These are phyloP conservation scores for Citrus inodora DNA, from an alignment of 345 rosid species.

Conservation along the genomic window DNA sequence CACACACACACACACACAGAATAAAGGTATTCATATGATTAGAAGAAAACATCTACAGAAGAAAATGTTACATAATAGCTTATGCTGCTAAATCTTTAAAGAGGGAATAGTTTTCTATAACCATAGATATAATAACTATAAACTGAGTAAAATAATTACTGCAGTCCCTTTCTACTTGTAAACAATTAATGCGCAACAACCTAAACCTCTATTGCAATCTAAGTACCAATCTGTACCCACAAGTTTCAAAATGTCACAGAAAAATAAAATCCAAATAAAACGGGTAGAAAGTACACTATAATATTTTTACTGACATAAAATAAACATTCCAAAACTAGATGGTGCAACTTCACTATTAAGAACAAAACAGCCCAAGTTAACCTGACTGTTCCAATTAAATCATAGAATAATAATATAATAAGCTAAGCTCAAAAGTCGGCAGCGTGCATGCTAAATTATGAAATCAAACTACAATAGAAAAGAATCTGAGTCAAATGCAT, in stretches of 20 bases:
- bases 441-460: neutral
- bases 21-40: neutral
- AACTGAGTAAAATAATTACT: neutral
- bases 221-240: neutral
- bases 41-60: too few species aligned
- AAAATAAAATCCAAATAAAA: neutral
- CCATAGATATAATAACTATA: neutral
- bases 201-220: neutral
- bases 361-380: neutral
- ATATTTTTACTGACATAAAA: neutral
- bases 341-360: neutral
- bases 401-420: neutral
- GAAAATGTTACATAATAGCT: neutral
- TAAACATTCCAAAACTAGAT: neutral
- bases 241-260: neutral
- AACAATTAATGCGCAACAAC: neutral
- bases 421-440: neutral
- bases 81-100: neutral
- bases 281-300: neutral
- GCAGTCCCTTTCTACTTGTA: neutral
- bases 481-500: conserved; percentile 1
- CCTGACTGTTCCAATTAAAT: neutral
- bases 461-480: neutral
- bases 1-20: neutral
- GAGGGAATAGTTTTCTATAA: neutral